A percentile compares a stretch with the other conserved stretches of the same genome.
These are phyloP conservation scores for Xylariaceae sp. DNA, from an alignment of 2,329 filamentous ascomycete species.

Conservation along the genomic window DNA sequence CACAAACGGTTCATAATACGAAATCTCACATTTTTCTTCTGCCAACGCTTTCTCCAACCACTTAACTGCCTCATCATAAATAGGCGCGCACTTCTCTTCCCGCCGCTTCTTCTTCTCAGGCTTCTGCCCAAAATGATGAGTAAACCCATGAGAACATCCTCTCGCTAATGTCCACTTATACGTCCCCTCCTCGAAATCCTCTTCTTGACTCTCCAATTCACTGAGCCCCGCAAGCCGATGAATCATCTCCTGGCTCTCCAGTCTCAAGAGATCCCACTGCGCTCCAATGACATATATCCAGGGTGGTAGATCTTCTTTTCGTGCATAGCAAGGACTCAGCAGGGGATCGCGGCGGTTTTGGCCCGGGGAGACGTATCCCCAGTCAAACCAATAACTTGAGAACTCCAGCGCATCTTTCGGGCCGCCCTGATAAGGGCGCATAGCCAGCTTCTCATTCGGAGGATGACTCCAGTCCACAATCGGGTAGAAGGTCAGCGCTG, in stretches of 20 bases:
- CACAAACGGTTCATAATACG: background rate
- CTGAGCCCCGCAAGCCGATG: constrained; percentile 6
- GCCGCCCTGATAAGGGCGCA: constrained; percentile 32
- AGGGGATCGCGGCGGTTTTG: constrained; percentile 38
- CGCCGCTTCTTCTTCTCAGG: constrained; percentile 5
- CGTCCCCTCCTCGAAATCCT: constrained; percentile 3
- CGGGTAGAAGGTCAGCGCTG: constrained; percentile 48
- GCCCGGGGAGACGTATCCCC: constrained; percentile 39
- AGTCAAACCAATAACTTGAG: constrained; percentile 34
- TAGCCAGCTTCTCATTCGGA: constrained; percentile 28
- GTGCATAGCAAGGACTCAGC: constrained; percentile 40
- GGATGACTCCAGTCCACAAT: constrained; percentile 40
- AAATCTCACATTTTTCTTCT: background rate
- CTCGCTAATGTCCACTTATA: constrained; percentile 13
- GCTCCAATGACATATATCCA: constrained; percentile 43
- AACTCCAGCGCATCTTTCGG: constrained; percentile 20
- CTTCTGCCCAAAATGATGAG: constrained; percentile 9
- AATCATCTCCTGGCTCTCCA: constrained; percentile 25
- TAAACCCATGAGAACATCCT: constrained; percentile 9
- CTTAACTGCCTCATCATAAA: constrained; percentile 3
- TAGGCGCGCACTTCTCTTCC: constrained; percentile 6
- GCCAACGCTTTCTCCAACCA: constrained; percentile 7
- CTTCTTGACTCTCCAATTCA: background rate
- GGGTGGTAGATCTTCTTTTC: constrained; percentile 35
- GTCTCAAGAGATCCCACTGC: constrained; percentile 42